Base-by-base conservation (phyloP, 306 rosid genomes). In the Herpetospermum pedunculosum region DNA sequence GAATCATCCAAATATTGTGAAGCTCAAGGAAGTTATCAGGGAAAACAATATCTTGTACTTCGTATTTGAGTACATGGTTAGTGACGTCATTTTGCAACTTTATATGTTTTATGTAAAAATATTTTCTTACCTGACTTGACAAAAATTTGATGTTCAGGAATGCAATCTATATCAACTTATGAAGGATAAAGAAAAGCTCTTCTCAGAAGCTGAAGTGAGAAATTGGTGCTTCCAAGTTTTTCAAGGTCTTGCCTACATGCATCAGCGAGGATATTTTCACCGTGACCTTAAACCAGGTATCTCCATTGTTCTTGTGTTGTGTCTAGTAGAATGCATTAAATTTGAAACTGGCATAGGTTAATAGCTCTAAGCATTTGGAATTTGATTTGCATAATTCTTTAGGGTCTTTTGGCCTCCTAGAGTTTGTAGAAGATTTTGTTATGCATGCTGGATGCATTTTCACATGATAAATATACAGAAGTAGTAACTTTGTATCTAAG, bases 271-370 rank as follows among this genome's bases (percentile, higher is more conserved):
- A 76, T 95, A 95, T 84, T 95, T 95, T 84, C 99, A 95, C 77
- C 99, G 99, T 7, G 99, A 95, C 76, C 87, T 95, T 63, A 95
- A 95, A 82, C 99, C 99, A 79, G 99, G 99, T 94, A 91, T 72
- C 54, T 69, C 35, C 6, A 1, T 44, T 69, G 73, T 44, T 26
- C 13, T 29, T 3, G 15, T 41, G 37, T 29, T 3, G 15, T 41
- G 37, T 12, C 12, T 43, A 26, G 73, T 68, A 25, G 19, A 44
- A 7, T 14, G 38, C 16, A 43, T n/a, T 70, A 18, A 70, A 15
- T 16, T 4, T 49, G 16, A 28, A 7, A 15, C 3, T 70, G 10
- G 12, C 40, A 16, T 28, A 69, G 6, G 8, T 8, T 26, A 44
- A 15, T 12, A 21, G 50, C 34, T 30, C 4, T 29, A 16, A 16